phyloP scores from a whole-genome alignment of 1,139 yeast genomes.

The Sugiyamaella pinicola region DNA sequence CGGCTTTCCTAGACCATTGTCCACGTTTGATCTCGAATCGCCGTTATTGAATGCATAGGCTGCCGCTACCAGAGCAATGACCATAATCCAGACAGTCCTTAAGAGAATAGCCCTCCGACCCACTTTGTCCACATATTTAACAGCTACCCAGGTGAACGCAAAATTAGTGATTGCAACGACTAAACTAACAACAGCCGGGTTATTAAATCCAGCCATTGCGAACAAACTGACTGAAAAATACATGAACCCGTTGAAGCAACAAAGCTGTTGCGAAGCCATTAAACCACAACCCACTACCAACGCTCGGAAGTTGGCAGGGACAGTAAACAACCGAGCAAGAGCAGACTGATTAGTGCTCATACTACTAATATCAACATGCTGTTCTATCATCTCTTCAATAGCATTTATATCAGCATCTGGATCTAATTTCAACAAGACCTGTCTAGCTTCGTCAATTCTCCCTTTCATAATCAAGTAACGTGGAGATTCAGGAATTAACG shows the following conservation, averaged over 20 bases:
- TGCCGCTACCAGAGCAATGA: constrained; percentile 40
- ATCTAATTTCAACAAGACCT: constrained; percentile 43
- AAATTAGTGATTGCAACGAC: constrained; percentile 68
- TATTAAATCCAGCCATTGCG: constrained; percentile 57
- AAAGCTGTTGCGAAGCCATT: constrained; percentile 72
- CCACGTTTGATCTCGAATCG: background rate
- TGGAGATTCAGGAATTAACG: constrained; percentile 62
- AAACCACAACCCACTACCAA: constrained; percentile 66
- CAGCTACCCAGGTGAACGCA: constrained; percentile 63
- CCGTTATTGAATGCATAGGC: constrained; percentile 31
- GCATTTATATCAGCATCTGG: constrained; percentile 44
- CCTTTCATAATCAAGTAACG: constrained; percentile 52
- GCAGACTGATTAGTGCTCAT: constrained; percentile 8
- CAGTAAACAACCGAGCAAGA: constrained; percentile 16
- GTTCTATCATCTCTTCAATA: constrained; percentile 34
- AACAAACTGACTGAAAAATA: constrained; percentile 71
- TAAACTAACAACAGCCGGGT: constrained; percentile 66
- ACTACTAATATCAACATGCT: constrained; percentile 3
- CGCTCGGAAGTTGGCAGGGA: constrained; percentile 49
- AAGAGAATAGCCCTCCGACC: constrained; percentile 66
- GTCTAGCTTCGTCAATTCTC: constrained; percentile 46
- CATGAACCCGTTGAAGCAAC: constrained; percentile 79
- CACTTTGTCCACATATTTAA: constrained; percentile 57
- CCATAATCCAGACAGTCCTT: constrained; percentile 52
- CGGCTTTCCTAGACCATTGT: background rate